These are phyloP conservation scores for Fusarium sacchari DNA, from an alignment of 2,329 filamentous ascomycete genomes.

Conservation along the genomic window DNA sequence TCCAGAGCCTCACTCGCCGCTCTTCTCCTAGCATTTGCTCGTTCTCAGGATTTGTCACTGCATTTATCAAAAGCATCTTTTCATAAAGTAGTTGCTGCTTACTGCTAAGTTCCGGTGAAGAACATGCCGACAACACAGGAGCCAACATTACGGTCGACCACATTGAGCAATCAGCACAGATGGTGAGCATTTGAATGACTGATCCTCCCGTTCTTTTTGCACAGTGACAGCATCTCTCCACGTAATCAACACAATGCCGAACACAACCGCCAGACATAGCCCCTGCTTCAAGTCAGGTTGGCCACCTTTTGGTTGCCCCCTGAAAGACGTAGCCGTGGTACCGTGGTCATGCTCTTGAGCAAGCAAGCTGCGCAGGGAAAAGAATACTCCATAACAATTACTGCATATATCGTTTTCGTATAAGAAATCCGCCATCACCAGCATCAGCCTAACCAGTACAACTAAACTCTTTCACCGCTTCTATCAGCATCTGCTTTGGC, in stretches of 20 bases:
- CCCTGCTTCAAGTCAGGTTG: not conserved
- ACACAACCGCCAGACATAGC: not conserved
- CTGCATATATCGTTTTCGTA: too few relatives aligned
- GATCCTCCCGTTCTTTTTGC: not conserved
- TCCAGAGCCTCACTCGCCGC: not conserved
- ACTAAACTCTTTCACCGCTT: too few relatives aligned
- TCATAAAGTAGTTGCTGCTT: not conserved
- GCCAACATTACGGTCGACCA: not conserved
- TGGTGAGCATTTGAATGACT: accelerated
- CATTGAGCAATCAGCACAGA: not conserved
- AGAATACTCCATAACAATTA: too few relatives aligned
- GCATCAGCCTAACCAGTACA: too few relatives aligned
- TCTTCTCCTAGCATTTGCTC: not conserved
- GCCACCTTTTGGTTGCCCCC: not conserved
- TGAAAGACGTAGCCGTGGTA: accelerated
- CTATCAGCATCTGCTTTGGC: not conserved
- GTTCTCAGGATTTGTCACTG: not conserved
- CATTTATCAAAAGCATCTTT: accelerated
- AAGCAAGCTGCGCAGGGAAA: accelerated
- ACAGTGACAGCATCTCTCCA: not conserved
- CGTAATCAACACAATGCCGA: not conserved
- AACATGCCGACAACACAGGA: accelerated
- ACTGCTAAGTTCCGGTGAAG: not conserved
- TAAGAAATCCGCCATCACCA: too few relatives aligned
- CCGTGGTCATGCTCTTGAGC: accelerated